These are phyloP conservation scores for Crithidia mellificae DNA, from an alignment of 208 protist genomes.

Conservation along the genomic window DNA sequence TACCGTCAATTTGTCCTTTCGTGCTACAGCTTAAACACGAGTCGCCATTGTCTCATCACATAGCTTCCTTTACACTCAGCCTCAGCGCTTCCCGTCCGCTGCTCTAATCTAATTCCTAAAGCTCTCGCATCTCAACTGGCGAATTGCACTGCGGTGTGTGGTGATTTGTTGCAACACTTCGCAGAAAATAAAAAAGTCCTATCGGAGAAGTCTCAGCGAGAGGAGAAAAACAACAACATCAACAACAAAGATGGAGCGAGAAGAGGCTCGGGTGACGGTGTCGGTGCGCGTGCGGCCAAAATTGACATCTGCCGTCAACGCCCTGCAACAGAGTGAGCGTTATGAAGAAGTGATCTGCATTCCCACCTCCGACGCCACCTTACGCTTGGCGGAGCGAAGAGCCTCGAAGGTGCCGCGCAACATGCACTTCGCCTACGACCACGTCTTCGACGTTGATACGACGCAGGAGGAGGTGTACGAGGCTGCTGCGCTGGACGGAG, in stretches of 20 bases:
- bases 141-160: too few relatives aligned
- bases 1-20: too few relatives aligned
- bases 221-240: too few relatives aligned
- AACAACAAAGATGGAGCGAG: slow-evolving; percentile 7
- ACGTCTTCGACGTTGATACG: slow-evolving; percentile 62
- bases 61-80: too few relatives aligned
- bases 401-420: slow-evolving; percentile 32
- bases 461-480: slow-evolving; percentile 86
- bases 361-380: slow-evolving; percentile 39
- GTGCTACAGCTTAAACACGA: too few relatives aligned
- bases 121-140: too few relatives aligned
- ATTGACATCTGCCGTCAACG: slow-evolving; percentile 43
- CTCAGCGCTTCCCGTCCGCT: too few relatives aligned
- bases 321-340: slow-evolving; percentile 44
- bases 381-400: slow-evolving; percentile 55
- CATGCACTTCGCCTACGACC: slow-evolving; percentile 65
- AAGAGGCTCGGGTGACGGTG: slow-evolving; percentile 47
- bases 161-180: too few relatives aligned
- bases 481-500: slow-evolving; percentile 49
- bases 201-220: too few relatives aligned
- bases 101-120: too few relatives aligned
- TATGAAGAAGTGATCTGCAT: slow-evolving; percentile 59
- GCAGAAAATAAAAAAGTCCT: too few relatives aligned
- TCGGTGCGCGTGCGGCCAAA: slow-evolving; percentile 72
- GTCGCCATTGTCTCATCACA: too few relatives aligned